Evolutionary conservation across 352 stramenopile species (phyloP), one percentile per base, ranked within the genome.

Genomic region (Phytophthora parvispora): DNA sequence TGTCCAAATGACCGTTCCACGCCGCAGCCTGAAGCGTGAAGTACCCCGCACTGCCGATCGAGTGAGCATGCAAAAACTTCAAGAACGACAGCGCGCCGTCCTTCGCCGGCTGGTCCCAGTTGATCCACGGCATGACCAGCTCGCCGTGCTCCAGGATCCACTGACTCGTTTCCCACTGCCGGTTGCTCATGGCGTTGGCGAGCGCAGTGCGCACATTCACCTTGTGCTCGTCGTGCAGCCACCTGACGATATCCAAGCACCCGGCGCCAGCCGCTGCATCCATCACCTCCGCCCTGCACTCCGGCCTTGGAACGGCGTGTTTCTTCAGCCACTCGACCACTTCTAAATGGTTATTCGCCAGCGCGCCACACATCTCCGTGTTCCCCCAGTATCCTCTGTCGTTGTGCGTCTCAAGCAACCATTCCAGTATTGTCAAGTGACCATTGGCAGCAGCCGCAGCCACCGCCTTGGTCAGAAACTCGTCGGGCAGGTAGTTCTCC

Each of bases 391-490:
- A 75, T 16, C 61, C 67, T 49, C 61, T 28, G 15, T 67, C 54
- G 3, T 61, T 18, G 18, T 74, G 67, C 4, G 50, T 32, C 9
- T 72, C 38, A 45, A 53, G 64, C 13, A 74, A 20, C 70, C 70
- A 78, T 55, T 62, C n/a, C 15, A 78, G 40, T 1, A 78, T n/a
- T 22, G 29, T 2, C n/a, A 75, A 34, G 6, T 78, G 65, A 43
- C 70, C 60, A 25, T 64, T 42, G 38, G 28, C 22, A 42, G 59
- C 65, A 13, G 65, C 70, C 7, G 64, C 58, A 10, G 31, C 27
- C 20, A 77, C 64, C 0, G 64, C 69, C 43, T 71, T 77, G 38
- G 60, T 74, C 57, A 67, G 34, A 27, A 68, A 67, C 29, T 63
- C 64, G 15, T 18, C 22, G 6, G 64, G 58, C 6, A 74, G n/a